A percentile compares a stretch with the other conserved stretches of the same genome.
These are phyloP conservation scores for Phaeophleospora eucalypticola DNA, from an alignment of 2,329 filamentous ascomycete genomes.

Conservation along the genomic window DNA sequence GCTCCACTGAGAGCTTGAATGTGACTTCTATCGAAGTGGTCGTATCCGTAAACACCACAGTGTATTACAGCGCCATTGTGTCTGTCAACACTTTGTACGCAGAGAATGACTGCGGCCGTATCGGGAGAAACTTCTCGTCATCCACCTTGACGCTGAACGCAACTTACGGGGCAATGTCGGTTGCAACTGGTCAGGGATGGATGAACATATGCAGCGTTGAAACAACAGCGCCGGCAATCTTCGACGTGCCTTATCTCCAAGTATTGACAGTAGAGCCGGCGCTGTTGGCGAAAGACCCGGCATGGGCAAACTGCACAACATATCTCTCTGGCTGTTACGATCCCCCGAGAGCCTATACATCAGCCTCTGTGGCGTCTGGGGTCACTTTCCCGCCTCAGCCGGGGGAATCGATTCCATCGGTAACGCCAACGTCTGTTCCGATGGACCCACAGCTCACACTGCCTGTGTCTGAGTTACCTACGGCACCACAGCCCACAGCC, in stretches of 20 bases:
- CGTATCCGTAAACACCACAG: not conserved
- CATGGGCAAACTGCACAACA: not conserved
- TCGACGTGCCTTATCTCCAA: not conserved
- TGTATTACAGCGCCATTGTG: not conserved
- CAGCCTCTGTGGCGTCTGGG: not conserved
- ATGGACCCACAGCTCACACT: too few relatives aligned
- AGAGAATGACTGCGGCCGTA: not conserved
- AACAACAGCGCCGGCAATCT: not conserved
- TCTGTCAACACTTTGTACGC: not conserved
- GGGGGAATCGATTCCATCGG: not conserved
- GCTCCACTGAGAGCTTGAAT: not conserved
- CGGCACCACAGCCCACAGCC: too few relatives aligned
- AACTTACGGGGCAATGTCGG: not conserved
- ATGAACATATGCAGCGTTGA: not conserved
- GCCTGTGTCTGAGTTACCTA: not conserved
- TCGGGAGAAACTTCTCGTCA: not conserved
- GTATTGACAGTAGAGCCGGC: not conserved
- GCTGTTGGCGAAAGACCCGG: not conserved
- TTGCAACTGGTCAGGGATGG: not conserved
- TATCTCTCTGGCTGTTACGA: not conserved
- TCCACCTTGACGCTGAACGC: not conserved
- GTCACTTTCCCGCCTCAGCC: not conserved
- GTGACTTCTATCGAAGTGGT: not conserved
- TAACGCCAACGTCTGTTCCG: not conserved
- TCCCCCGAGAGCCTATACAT: not conserved